Evolutionary conservation across 441 rosid species (phyloP).

Genomic region (Dalechampia spathulata): DNA sequence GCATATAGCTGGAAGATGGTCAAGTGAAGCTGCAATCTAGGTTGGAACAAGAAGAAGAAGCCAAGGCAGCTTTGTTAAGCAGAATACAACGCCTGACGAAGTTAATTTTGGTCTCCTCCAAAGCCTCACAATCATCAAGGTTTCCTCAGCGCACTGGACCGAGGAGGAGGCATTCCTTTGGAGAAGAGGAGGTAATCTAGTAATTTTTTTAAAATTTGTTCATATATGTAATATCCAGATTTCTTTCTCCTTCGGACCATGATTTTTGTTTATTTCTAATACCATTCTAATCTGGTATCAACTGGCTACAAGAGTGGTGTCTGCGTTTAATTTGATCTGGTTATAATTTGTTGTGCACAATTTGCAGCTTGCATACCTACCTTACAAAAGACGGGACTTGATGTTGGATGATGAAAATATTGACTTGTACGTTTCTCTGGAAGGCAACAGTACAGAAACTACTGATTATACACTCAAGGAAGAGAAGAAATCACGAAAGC

Average conservation of each 20-base stretch:
- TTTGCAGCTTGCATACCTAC: conserved; percentile 92
- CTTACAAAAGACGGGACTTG: conserved; percentile 87
- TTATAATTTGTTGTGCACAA: conserved; percentile 21
- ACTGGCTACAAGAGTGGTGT: conserved; percentile 1
- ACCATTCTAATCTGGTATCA: neutral
- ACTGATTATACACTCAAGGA: conserved; percentile 58
- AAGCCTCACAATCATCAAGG: conserved; percentile 72
- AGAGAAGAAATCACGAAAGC: conserved; percentile 81
- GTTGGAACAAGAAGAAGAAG: conserved; percentile 96
- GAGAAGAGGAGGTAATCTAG: conserved; percentile 95
- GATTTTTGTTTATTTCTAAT: neutral
- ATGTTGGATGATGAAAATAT: conserved; percentile 82
- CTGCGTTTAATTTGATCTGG: conserved; percentile 20
- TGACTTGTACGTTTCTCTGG: conserved; percentile 66
- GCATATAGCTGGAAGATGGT: conserved; percentile 93
- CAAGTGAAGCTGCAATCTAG: conserved; percentile 88
- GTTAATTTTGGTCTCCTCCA: conserved; percentile 88
- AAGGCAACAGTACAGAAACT: conserved; percentile 45
- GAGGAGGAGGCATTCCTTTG: conserved; percentile 98
- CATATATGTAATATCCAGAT: neutral
- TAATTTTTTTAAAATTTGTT: conserved; percentile 10
- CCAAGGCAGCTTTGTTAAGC: conserved; percentile 91
- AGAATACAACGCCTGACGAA: conserved; percentile 93
- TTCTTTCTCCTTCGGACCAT: conserved; percentile 5
- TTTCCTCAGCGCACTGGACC: conserved; percentile 60